Evolutionary conservation across 768 basidiomycete species (phyloP).

Genomic region (Mycena venus): DNA sequence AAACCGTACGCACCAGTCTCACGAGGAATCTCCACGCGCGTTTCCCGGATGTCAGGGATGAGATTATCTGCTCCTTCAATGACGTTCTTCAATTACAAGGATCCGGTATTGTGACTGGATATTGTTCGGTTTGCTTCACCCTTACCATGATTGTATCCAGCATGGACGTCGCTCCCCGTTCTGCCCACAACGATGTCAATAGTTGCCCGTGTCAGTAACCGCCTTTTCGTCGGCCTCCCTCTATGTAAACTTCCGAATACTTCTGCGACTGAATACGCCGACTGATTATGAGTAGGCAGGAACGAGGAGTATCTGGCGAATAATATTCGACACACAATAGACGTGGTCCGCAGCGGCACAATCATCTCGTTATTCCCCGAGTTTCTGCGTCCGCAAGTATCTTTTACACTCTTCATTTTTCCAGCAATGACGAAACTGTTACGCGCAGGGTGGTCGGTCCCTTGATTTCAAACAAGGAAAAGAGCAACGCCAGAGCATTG

Average conservation of each 20-base stretch:
- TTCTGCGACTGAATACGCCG: too few species aligned
- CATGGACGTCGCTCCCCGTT: constrained; percentile 34
- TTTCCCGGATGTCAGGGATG: too few species aligned
- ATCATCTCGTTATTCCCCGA: constrained; percentile 15
- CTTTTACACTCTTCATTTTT: not conserved
- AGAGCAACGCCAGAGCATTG: not conserved
- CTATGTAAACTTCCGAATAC: constrained; percentile 30
- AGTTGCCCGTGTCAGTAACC: constrained; percentile 39
- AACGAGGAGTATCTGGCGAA: constrained; percentile 31
- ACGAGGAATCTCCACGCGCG: too few species aligned
- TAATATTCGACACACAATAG: constrained; percentile 25
- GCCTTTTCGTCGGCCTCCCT: constrained; percentile 45
- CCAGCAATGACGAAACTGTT: not conserved
- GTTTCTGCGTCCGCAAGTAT: constrained; percentile 23
- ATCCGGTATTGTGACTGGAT: not conserved
- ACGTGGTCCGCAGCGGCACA: constrained; percentile 6
- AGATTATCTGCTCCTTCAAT: constrained; percentile 19
- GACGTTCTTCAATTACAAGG: constrained; percentile 19
- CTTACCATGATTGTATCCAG: not conserved
- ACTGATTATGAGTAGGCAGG: constrained; percentile 29
- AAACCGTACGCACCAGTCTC: constrained; percentile 21
- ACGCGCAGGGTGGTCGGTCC: constrained; percentile 10
- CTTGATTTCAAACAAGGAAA: constrained; percentile 1
- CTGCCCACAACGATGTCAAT: constrained; percentile 33
- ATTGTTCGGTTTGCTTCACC: too few species aligned